Conservation (phyloP, 371 early-diverging fungal genomes). For the Mortierella sp. region DNA sequence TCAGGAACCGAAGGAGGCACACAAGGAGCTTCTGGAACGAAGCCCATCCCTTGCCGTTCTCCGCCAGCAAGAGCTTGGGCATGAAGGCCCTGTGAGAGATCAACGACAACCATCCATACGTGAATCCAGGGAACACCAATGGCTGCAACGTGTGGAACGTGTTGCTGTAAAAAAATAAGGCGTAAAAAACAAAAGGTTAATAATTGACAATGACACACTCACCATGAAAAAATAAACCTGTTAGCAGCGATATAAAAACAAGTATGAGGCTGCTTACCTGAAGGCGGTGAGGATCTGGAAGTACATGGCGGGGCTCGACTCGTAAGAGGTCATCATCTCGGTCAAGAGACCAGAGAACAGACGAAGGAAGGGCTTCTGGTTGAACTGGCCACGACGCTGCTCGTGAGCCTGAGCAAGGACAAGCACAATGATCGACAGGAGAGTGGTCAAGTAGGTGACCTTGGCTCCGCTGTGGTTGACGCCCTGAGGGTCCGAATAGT, state of each 20-base stretch:
- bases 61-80: constrained; percentile 86
- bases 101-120: constrained; percentile 96
- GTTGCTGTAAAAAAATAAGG: constrained; percentile 62
- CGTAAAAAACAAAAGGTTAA: not conserved
- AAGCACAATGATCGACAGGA: constrained; percentile 87
- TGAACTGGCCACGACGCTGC: constrained; percentile 82
- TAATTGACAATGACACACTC: not conserved
- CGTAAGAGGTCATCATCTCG: constrained; percentile 83
- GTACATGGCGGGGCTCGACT: constrained; percentile 76
- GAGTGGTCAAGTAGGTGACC: constrained; percentile 77
- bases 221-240: not conserved
- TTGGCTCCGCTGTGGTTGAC: constrained; percentile 64
- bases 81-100: constrained; percentile 94
- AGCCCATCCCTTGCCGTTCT: constrained; percentile 87
- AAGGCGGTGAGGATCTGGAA: constrained; percentile 79
- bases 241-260: too few species aligned
- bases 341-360: constrained; percentile 87
- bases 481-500: constrained; percentile 63
- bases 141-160: constrained; percentile 91
- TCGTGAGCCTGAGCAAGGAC: constrained; percentile 89
- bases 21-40: constrained; percentile 86
- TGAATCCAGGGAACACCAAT: constrained; percentile 92
- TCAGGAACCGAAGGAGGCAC: constrained; percentile 86
- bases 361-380: constrained; percentile 94
- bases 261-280: constrained; percentile 55